phyloP scores from a whole-genome alignment of 179 eudicot species.

The Beta corolliflora region DNA sequence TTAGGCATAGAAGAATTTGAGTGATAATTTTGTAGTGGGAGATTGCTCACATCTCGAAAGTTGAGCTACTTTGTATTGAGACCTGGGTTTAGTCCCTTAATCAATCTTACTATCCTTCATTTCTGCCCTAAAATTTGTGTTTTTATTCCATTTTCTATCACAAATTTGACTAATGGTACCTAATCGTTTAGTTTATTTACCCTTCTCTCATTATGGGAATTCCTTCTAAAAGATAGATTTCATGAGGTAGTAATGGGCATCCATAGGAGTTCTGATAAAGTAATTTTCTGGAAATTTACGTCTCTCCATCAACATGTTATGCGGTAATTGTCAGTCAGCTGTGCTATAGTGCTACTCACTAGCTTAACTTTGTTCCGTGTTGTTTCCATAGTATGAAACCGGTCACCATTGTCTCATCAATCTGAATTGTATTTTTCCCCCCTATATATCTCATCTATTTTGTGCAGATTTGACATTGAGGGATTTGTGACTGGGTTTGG shows the following conservation, averaged over 20 bases:
- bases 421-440: background rate
- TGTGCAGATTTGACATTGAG: slow-evolving; percentile 71
- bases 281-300: background rate
- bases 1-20: too few species aligned
- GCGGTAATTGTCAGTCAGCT: background rate
- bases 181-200: background rate
- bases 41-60: too few species aligned
- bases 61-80: too few species aligned
- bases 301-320: background rate
- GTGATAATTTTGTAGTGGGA: too few species aligned
- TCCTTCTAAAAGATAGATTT: background rate
- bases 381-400: background rate
- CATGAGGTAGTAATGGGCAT: background rate
- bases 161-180: background rate
- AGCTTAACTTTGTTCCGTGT: background rate
- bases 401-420: background rate
- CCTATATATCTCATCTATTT: background rate
- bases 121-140: too few species aligned
- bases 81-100: too few species aligned
- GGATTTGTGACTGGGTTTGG: slow-evolving; percentile 94
- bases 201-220: background rate
- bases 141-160: background rate
- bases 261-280: background rate
- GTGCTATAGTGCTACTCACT: background rate
- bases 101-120: too few species aligned